phyloP scores from a whole-genome alignment of 164 flowering plant genomes.

The Chimonanthus salicifolius region DNA sequence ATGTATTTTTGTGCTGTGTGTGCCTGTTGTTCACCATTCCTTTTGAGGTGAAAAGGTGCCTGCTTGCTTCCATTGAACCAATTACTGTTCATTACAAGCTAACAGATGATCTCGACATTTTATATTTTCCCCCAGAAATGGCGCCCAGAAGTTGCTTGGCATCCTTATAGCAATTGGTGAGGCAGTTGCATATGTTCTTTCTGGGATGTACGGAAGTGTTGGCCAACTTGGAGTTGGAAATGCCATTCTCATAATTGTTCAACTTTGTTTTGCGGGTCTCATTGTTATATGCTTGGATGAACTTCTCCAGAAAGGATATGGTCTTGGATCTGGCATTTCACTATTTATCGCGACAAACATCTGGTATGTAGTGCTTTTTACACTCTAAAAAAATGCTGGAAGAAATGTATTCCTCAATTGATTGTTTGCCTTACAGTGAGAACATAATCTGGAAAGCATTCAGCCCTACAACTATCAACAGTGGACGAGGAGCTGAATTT shows the following conservation, averaged over 20 bases:
- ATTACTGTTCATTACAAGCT: background rate
- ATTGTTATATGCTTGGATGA: constrained; percentile 50
- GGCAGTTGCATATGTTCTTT: constrained; percentile 51
- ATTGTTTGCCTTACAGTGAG: constrained; percentile 26
- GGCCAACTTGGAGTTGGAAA: constrained; percentile 48
- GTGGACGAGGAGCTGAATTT: constrained; percentile 45
- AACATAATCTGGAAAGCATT: constrained; percentile 53
- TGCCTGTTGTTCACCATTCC: background rate
- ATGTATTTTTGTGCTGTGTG: background rate
- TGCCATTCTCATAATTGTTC: constrained; percentile 50
- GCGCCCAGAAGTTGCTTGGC: constrained; percentile 53
- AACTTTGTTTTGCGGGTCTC: constrained; percentile 50
- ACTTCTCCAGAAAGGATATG: constrained; percentile 55
- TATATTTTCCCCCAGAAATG: constrained; percentile 28
- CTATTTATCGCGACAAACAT: constrained; percentile 48
- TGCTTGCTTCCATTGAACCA: background rate
- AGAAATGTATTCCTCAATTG: background rate
- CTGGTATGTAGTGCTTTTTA: constrained; percentile 23
- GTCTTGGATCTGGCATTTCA: constrained; percentile 50
- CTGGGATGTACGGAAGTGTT: constrained; percentile 53
- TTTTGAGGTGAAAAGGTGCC: background rate
- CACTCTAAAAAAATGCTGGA: background rate
- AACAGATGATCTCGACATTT: background rate
- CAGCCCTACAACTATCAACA: constrained; percentile 48
- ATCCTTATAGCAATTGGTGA: constrained; percentile 52